These are phyloP conservation scores for Allium sativum DNA, from an alignment of 106 monocot genomes.

Conservation along the genomic window DNA sequence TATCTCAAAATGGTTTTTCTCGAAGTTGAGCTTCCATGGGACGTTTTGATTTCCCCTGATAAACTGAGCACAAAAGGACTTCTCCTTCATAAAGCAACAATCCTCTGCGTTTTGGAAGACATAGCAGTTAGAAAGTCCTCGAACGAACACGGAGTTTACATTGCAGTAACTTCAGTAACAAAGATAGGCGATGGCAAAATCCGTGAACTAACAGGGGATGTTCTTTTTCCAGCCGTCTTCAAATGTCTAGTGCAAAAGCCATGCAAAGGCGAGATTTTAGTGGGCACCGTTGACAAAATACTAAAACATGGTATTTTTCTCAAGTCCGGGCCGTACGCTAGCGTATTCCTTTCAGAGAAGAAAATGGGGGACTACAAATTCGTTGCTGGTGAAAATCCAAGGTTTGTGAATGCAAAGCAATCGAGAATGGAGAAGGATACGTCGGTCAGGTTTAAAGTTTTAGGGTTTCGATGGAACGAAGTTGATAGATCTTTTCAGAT, in stretches of 20 bases:
- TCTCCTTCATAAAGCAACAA: constrained; percentile 43
- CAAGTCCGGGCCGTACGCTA: constrained; percentile 49
- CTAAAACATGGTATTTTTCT: constrained; percentile 61
- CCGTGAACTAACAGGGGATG: constrained; percentile 46
- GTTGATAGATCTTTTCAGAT: constrained; percentile 52
- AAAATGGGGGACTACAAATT: constrained; percentile 52
- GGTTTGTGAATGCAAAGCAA: constrained; percentile 57
- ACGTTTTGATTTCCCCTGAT: constrained; percentile 45
- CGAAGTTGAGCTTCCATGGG: constrained; percentile 62
- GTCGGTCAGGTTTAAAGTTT: constrained; percentile 60
- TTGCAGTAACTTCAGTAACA: constrained; percentile 46
- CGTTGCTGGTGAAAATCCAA: constrained; percentile 40
- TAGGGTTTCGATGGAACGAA: constrained; percentile 71
- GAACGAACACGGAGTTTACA: constrained; percentile 52
- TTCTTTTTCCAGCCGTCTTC: constrained; percentile 60
- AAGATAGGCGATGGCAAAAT: constrained; percentile 45
- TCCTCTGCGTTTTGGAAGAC: constrained; percentile 57
- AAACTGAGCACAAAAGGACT: constrained; percentile 47
- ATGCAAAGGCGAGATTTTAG: constrained; percentile 52
- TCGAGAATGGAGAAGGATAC: constrained; percentile 28
- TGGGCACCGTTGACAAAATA: constrained; percentile 44
- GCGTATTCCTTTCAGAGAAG: constrained; percentile 53
- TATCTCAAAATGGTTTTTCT: constrained; percentile 55
- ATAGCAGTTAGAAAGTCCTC: constrained; percentile 44
- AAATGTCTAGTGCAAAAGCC: constrained; percentile 56